These are phyloP conservation scores for Chrysoporthe cubensis DNA, from an alignment of 2,329 filamentous ascomycete genomes.

Conservation along the genomic window DNA sequence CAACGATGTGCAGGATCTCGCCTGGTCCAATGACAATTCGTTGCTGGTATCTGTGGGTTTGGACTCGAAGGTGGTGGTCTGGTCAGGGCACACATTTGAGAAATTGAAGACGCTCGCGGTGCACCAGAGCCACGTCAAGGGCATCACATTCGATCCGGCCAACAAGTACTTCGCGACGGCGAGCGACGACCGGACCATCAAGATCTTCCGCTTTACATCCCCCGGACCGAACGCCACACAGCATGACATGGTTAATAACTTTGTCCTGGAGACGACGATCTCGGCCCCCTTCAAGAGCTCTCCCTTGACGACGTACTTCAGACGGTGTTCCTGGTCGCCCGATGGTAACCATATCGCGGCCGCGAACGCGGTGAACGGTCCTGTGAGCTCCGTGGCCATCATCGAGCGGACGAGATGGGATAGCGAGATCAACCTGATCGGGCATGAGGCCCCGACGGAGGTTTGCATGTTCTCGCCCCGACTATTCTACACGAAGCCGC, in stretches of 20 bases:
- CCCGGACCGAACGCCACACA: constrained; percentile 89
- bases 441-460: constrained; percentile 95
- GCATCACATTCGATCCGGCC: constrained; percentile 96
- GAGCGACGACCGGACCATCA: constrained; percentile 94
- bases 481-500: constrained; percentile 77
- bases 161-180: constrained; percentile 99
- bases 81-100: constrained; percentile 97
- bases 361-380: constrained; percentile 95
- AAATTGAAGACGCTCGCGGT: constrained; percentile 92
- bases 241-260: constrained; percentile 96
- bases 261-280: constrained; percentile 92
- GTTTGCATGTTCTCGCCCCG: constrained; percentile 96
- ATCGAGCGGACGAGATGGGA: constrained; percentile 93
- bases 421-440: constrained; percentile 95
- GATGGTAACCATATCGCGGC: constrained; percentile 97
- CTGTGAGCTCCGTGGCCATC: constrained; percentile 95
- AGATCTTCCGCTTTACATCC: constrained; percentile 93
- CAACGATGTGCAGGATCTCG: constrained; percentile 97
- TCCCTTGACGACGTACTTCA: constrained; percentile 94
- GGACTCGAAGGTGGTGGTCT: constrained; percentile 97
- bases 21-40: constrained; percentile 95
- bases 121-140: constrained; percentile 97
- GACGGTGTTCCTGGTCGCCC: constrained; percentile 95
- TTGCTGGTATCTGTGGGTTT: constrained; percentile 94
- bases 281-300: constrained; percentile 85